phyloP scores from a whole-genome alignment of 1,284 basidiomycete species.

The Trichosporon sp. region DNA sequence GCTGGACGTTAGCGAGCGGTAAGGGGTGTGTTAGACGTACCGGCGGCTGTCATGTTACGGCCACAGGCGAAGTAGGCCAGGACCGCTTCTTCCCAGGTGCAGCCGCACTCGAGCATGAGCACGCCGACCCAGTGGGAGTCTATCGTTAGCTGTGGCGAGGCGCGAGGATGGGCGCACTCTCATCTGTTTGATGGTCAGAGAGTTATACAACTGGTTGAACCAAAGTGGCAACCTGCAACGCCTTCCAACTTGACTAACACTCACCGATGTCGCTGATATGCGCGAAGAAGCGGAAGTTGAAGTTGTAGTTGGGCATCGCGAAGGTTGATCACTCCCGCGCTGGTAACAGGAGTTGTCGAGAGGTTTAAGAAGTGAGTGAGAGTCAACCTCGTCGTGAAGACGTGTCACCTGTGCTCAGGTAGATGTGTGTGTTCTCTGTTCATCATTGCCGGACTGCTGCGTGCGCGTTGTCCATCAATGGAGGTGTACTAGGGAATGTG shows the following conservation, averaged over 20 bases:
- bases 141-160: background rate
- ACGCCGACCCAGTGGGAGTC: background rate
- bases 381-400: too few species aligned
- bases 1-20: background rate
- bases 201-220: too few species aligned
- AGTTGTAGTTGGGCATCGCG: background rate
- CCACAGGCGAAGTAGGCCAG: background rate
- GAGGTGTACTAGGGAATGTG: too few species aligned
- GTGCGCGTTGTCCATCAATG: too few species aligned
- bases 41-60: background rate
- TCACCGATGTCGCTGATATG: background rate
- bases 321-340: background rate
- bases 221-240: too few species aligned
- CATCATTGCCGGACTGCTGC: too few species aligned
- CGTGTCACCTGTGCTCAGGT: too few species aligned
- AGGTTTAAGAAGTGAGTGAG: background rate
- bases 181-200: too few species aligned
- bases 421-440: too few species aligned
- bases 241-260: background rate
- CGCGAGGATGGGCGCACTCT: too few species aligned
- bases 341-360: background rate
- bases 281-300: background rate
- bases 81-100: background rate
- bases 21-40: background rate
- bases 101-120: background rate